These are phyloP conservation scores for Capsella bursapastoris DNA, from an alignment of 345 rosid species.

Conservation along the genomic window DNA sequence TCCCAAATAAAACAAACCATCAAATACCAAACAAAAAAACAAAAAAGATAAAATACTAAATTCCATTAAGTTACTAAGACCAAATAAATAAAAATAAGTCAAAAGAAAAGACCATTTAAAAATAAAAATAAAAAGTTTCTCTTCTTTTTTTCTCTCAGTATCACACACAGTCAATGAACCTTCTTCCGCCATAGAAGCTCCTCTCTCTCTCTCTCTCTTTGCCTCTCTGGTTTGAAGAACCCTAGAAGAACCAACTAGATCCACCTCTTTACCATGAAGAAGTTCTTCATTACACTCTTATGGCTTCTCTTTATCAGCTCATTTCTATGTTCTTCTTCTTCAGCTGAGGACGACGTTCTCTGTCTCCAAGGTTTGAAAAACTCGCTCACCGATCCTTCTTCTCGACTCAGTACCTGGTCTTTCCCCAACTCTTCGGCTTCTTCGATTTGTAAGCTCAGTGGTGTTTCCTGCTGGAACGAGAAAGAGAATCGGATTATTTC, in stretches of 20 bases:
- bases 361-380: slow-evolving; percentile 62
- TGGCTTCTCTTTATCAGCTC: slow-evolving; percentile 6
- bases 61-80: background rate
- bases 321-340: slow-evolving; percentile 10
- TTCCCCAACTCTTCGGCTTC: slow-evolving; percentile 56
- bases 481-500: slow-evolving; percentile 64
- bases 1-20: slow-evolving; percentile 24
- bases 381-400: slow-evolving; percentile 51
- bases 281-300: slow-evolving; percentile 34
- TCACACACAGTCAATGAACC: slow-evolving; percentile 36
- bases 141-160: slow-evolving; percentile 1
- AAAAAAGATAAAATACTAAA: background rate
- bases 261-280: slow-evolving; percentile 42
- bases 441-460: slow-evolving; percentile 67
- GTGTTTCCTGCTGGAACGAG: slow-evolving; percentile 90
- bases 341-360: slow-evolving; percentile 56
- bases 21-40: slow-evolving; percentile 19
- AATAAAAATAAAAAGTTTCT: background rate
- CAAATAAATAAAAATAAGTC: background rate
- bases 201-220: background rate
- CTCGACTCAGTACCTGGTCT: slow-evolving; percentile 48
- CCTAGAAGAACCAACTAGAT: slow-evolving; percentile 31
- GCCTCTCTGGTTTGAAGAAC: background rate
- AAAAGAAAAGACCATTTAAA: too few species aligned
- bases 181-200: slow-evolving; percentile 41